Percentiles rank a stretch among this genome's conserved stretches.
Evolutionary conservation across 2,329 filamentous ascomycete genomes (phyloP).

Genomic region (Rhynchosporium graminicola): DNA sequence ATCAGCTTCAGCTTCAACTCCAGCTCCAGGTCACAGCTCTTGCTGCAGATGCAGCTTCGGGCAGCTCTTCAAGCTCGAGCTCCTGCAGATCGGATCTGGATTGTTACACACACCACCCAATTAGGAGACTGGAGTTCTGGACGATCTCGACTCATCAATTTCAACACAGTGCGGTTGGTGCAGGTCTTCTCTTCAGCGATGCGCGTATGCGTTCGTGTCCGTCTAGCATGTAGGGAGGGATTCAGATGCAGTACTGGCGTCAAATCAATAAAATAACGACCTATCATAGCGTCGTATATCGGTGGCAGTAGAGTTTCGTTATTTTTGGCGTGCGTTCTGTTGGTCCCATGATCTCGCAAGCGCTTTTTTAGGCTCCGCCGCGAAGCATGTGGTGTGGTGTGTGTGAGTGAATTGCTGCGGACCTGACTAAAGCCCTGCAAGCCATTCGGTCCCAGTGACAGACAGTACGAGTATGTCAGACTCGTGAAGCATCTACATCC

Average conservation of each 20-base stretch:
- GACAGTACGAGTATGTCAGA: too few species aligned
- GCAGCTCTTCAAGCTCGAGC: slow-evolving; percentile 19
- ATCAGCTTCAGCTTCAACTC: slow-evolving; percentile 25
- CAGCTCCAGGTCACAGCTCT: not conserved
- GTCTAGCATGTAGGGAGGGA: slow-evolving; percentile 28
- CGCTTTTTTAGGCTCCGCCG: slow-evolving; percentile 19
- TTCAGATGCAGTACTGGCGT: slow-evolving; percentile 29
- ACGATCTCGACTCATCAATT: slow-evolving; percentile 15
- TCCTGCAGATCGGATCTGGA: slow-evolving; percentile 17
- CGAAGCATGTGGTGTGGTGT: slow-evolving; percentile 1
- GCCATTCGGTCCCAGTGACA: not conserved
- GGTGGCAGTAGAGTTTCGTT: not conserved
- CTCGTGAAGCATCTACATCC: not conserved
- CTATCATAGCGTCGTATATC: slow-evolving; percentile 15
- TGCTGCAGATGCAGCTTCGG: not conserved
- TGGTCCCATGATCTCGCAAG: slow-evolving; percentile 32
- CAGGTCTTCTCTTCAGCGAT: slow-evolving; percentile 20
- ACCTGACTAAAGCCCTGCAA: not conserved
- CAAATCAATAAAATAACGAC: slow-evolving; percentile 24
- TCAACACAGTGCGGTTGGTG: slow-evolving; percentile 4
- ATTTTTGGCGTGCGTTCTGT: not conserved
- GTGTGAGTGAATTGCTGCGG: not conserved
- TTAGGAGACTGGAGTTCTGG: slow-evolving; percentile 4
- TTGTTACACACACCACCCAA: slow-evolving; percentile 7
- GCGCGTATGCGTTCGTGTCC: slow-evolving; percentile 33